phyloP scores from a whole-genome alignment of 352 stramenopile species.

The Detonula confervacea region DNA sequence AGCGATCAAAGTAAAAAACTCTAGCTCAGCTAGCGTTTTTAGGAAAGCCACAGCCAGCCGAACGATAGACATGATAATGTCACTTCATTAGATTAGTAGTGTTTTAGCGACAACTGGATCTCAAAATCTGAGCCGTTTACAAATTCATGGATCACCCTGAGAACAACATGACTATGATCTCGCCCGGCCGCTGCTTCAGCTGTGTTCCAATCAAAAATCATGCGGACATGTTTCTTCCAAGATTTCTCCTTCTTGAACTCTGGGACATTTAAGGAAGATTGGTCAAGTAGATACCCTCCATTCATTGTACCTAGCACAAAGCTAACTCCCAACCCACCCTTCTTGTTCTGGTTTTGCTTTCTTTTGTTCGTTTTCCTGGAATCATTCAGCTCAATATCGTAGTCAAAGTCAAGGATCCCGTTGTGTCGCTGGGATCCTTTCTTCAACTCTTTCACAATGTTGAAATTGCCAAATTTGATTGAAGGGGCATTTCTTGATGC shows the following conservation, averaged over 20 bases:
- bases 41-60: too few species aligned
- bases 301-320: conserved; percentile 61
- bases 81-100: too few species aligned
- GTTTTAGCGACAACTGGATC: too few species aligned
- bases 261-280: conserved; percentile 50
- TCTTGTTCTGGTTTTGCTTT: conserved; percentile 39
- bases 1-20: too few species aligned
- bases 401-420: conserved; percentile 56
- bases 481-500: conserved; percentile 24
- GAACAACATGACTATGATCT: conserved; percentile 54
- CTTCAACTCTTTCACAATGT: conserved; percentile 43
- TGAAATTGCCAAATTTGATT: conserved; percentile 48
- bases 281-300: conserved; percentile 49
- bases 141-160: conserved; percentile 72
- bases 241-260: conserved; percentile 16
- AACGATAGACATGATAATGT: too few species aligned
- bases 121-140: conserved; percentile 70
- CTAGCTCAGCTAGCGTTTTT: too few species aligned
- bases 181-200: conserved; percentile 66
- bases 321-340: conserved; percentile 29
- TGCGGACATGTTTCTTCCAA: conserved; percentile 50
- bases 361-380: conserved; percentile 25
- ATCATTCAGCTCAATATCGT: conserved; percentile 40
- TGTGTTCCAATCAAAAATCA: conserved; percentile 83
- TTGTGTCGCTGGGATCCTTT: conserved; percentile 43